phyloP scores from a whole-genome alignment of 148 eudicot species.

The Oxyria digyna region DNA sequence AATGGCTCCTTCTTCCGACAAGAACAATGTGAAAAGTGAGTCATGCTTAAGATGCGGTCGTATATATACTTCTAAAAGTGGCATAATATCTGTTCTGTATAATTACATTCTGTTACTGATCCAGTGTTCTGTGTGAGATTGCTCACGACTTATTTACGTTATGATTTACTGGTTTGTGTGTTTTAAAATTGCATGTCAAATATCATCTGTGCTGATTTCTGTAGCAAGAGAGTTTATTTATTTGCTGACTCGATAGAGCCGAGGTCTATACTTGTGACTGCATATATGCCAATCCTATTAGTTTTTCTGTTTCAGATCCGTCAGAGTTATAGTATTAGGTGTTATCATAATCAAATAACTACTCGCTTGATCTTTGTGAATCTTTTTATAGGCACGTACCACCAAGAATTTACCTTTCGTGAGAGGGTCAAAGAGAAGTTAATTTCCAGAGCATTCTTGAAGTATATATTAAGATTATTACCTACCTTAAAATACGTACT shows the following conservation, averaged over 20 bases:
- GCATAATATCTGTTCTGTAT: too few species aligned
- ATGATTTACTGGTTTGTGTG: neutral
- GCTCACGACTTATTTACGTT: too few species aligned
- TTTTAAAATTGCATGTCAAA: neutral
- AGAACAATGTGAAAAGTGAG: constrained; percentile 76
- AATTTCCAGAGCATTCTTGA: too few species aligned
- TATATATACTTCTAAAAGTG: too few species aligned
- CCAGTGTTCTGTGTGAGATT: neutral
- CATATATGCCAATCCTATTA: neutral
- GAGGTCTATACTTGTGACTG: neutral
- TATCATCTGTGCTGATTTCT: neutral
- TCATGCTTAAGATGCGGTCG: constrained; percentile 11
- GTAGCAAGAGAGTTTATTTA: neutral
- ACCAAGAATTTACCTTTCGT: constrained; percentile 67
- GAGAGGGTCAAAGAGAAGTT: constrained; percentile 93
- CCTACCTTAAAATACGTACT: too few species aligned
- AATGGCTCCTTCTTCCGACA: constrained; percentile 48
- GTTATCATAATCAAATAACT: neutral
- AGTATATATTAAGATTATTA: too few species aligned
- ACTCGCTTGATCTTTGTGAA: constrained; percentile 4
- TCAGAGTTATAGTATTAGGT: neutral
- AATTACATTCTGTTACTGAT: neutral
- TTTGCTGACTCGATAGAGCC: neutral
- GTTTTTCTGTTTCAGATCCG: neutral
- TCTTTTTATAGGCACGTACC: constrained; percentile 48